phyloP scores from a whole-genome alignment of 108 stramenopile genomes.

The Skeletonema costatum region DNA sequence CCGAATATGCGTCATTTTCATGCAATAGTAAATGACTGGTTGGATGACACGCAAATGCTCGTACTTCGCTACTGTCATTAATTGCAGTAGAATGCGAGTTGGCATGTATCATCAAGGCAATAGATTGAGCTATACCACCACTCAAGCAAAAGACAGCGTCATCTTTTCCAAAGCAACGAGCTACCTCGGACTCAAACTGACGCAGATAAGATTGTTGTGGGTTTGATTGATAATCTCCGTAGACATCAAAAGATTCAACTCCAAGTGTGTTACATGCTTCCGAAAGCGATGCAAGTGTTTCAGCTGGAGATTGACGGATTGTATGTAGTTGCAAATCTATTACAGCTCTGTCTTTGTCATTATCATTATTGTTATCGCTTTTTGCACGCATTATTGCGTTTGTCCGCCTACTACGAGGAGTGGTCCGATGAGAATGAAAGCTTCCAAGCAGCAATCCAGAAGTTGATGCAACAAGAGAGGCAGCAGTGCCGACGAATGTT shows the following conservation, averaged over 20 bases:
- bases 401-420: neutral
- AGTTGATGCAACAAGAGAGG: neutral
- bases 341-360: neutral
- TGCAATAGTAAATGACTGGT: constrained; percentile 76
- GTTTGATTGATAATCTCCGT: constrained; percentile 59
- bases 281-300: constrained; percentile 27
- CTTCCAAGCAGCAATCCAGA: neutral
- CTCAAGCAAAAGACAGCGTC: constrained; percentile 81
- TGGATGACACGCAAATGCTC: constrained; percentile 66
- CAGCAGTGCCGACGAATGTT: neutral
- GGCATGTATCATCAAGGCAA: constrained; percentile 68
- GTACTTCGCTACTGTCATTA: neutral
- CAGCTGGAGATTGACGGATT: constrained; percentile 38
- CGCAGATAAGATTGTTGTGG: constrained; percentile 53
- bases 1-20: constrained; percentile 58
- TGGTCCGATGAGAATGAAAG: neutral
- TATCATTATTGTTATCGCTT: neutral
- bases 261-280: constrained; percentile 34
- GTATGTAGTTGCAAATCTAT: constrained; percentile 45
- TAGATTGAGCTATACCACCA: constrained; percentile 83
- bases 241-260: constrained; percentile 50
- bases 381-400: neutral
- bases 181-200: constrained; percentile 69
- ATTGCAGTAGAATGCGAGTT: neutral
- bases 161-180: constrained; percentile 64